Conservation (phyloP, 176 grass and related monocot species). For the Ampelocalamus luodianensis region DNA sequence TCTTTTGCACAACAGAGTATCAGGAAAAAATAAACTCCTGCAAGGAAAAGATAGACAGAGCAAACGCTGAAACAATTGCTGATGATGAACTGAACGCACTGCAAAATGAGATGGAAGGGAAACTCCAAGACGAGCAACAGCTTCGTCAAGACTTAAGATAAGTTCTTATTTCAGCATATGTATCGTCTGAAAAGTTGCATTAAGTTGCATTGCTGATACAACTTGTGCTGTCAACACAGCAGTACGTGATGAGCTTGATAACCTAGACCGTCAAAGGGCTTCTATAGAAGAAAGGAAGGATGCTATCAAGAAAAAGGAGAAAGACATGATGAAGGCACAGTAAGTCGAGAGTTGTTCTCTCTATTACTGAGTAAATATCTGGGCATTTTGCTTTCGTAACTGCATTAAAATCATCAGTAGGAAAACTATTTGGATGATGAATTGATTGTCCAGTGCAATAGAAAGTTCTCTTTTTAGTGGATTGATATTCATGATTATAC, state of each 20-base stretch:
- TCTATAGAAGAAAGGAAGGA: conserved; percentile 64
- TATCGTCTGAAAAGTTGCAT: conserved; percentile 22
- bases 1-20: conserved; percentile 55
- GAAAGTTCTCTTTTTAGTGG: not conserved
- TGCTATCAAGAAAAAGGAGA: conserved; percentile 62
- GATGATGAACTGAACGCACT: conserved; percentile 62
- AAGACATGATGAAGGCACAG: conserved; percentile 58
- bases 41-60: conserved; percentile 60
- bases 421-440: conserved; percentile 20
- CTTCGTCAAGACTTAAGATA: conserved; percentile 82
- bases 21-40: conserved; percentile 54
- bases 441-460: conserved; percentile 3
- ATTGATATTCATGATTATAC: conserved; percentile 2
- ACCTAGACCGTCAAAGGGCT: conserved; percentile 55
- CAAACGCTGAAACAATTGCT: conserved; percentile 56
- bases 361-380: conserved; percentile 3
- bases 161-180: conserved; percentile 46
- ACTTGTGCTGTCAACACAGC: conserved; percentile 53
- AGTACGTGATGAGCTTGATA: conserved; percentile 58
- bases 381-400: conserved; percentile 1
- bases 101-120: conserved; percentile 61
- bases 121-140: conserved; percentile 51
- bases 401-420: not conserved
- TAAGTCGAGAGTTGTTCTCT: conserved; percentile 41
- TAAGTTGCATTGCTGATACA: conserved; percentile 34